phyloP scores from a whole-genome alignment of 2,329 filamentous ascomycete species.

The Zymoseptoria pseudotritici region DNA sequence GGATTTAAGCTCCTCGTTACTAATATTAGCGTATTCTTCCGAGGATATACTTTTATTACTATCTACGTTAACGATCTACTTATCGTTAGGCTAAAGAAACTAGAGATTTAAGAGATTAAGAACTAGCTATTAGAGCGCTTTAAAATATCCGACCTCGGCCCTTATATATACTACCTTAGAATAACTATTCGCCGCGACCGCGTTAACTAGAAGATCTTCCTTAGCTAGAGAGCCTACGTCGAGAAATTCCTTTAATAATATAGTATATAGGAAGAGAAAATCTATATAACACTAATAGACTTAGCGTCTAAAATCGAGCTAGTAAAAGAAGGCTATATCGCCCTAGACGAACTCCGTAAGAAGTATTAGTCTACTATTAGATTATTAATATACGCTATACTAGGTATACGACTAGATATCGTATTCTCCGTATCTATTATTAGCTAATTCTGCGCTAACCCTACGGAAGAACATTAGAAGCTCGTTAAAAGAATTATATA shows the following conservation, averaged over 20 bases:
- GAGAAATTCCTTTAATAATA: background rate
- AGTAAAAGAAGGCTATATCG: background rate
- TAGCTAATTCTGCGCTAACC: too few species aligned
- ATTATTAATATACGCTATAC: background rate
- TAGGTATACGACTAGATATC: constrained; percentile 1
- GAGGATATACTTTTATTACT: constrained; percentile 1
- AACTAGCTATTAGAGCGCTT: background rate
- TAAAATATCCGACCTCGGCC: constrained; percentile 7
- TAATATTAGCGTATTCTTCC: constrained; percentile 5
- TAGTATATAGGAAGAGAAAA: background rate
- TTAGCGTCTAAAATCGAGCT: background rate
- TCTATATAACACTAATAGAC: constrained; percentile 1
- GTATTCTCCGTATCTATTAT: constrained; percentile 12
- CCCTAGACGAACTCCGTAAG: background rate
- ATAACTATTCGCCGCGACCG: constrained; percentile 19
- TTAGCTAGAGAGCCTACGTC: background rate
- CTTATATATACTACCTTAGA: constrained; percentile 15
- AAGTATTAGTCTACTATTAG: background rate
- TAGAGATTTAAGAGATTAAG: constrained; percentile 3
- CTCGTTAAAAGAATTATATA: background rate
- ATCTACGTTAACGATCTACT: constrained; percentile 11
- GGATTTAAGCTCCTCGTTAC: background rate
- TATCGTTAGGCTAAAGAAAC: constrained; percentile 5
- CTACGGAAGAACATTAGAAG: constrained; percentile 4
- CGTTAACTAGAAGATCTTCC: constrained; percentile 1